Base-by-base conservation (phyloP, 768 basidiomycete species). In the Hirschioporus abietinus region DNA sequence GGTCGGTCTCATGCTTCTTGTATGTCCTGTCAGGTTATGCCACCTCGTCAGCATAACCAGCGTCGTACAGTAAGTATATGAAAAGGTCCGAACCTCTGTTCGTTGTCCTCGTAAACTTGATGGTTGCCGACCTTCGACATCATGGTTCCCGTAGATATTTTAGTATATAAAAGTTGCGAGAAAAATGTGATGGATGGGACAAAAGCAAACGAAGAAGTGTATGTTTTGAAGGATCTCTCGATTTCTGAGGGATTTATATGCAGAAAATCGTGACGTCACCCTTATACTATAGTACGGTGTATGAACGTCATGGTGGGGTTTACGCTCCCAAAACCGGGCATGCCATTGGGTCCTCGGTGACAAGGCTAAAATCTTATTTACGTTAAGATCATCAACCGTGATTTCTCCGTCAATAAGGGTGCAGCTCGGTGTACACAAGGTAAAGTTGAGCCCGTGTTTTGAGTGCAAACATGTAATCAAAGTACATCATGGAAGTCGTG, bases 101-200 rank as follows among this genome's bases (percentile, higher is more conserved):
- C 83, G 24, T 79, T 77, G 61, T 75, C 81, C 59, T 82, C 76
- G 73, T 84, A 82, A 58, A 81, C 75, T 34, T 84, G 83, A 1
- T 77, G 71, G 68, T 80, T 82, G n/a, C 82, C 83, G 58, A 81
- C 80, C 64, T 81, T 81, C 61, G 84, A 84, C 72, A 80, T 79
- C 83, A 85, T 84, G 68, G 82, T 71, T 63, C 69, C 24, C 4
- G 42, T 5, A 20, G 42, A 52, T 10, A 52, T 52, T 52, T 52
- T 52, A 5, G 12, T 52, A 15, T 5, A 20, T 6, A 52, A 12
- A 20, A 52, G 12, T 30, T 30, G 30, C 30, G 30, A 30, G 8
- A 30, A 30, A 30, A 8, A 30, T 3, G 30, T 30, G 42, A 15
- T 52, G 42, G 20, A 52, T 15, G 12, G 2, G 20, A 52, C 12